Evolutionary conservation across 495 filamentous ascomycete genomes (phyloP).

Genomic region (Aspergillus kassunensis): DNA sequence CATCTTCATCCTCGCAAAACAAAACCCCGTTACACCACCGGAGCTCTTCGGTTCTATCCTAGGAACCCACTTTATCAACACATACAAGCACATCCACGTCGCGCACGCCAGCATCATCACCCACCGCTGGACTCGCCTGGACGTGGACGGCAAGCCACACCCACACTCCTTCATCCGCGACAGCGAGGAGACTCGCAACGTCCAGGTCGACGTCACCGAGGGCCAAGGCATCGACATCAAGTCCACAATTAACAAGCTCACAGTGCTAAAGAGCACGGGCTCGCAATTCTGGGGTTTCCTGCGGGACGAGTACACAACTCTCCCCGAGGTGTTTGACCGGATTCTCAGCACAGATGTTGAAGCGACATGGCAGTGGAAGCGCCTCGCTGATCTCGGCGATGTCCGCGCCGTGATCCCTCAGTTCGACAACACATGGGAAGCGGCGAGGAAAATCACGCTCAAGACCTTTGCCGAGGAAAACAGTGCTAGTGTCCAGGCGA

Average conservation of each 20-base stretch:
- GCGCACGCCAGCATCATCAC: conserved; percentile 77
- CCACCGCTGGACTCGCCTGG: conserved; percentile 90
- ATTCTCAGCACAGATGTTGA: conserved; percentile 93
- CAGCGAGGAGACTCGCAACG: conserved; percentile 73
- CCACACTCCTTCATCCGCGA: conserved; percentile 96
- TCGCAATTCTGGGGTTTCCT: conserved; percentile 95
- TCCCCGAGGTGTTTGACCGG: conserved; percentile 87
- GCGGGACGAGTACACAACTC: conserved; percentile 86
- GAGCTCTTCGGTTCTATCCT: conserved; percentile 87
- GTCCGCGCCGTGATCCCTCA: conserved; percentile 58
- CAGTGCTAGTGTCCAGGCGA: conserved; percentile 89
- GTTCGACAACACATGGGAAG: conserved; percentile 76
- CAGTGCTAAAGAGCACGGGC: conserved; percentile 95
- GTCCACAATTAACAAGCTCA: conserved; percentile 67
- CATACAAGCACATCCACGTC: conserved; percentile 78
- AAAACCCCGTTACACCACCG: conserved; percentile 86
- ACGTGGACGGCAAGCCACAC: conserved; percentile 82
- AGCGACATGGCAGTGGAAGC: conserved; percentile 78
- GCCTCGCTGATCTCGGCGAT: conserved; percentile 60
- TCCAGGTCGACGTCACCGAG: conserved; percentile 47
- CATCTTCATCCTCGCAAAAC: conserved; percentile 89
- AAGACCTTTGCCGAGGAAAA: conserved; percentile 89
- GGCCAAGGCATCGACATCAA: conserved; percentile 65
- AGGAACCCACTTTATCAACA: conserved; percentile 81
- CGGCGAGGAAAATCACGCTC: conserved; percentile 75